Evolutionary conservation across 1,139 yeast species (phyloP).

Genomic region (Hemisphaericaspora xylofermentans): DNA sequence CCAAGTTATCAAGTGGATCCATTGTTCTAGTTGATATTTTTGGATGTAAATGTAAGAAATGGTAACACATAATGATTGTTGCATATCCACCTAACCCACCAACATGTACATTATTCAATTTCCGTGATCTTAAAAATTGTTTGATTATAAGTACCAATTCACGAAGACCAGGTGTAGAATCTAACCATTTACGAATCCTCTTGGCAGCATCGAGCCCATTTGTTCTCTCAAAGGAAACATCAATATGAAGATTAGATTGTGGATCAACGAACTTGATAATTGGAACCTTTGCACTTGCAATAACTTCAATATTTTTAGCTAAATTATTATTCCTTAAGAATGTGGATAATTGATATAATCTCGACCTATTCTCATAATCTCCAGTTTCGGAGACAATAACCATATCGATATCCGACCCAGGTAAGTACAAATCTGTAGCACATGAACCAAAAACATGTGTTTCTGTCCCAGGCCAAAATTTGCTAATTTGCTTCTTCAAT

Average conservation of each 20-base stretch:
- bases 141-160: slow-evolving; percentile 83
- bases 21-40: slow-evolving; percentile 67
- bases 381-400: slow-evolving; percentile 71
- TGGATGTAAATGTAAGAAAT: slow-evolving; percentile 82
- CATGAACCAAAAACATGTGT: slow-evolving; percentile 91
- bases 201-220: slow-evolving; percentile 88
- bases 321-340: slow-evolving; percentile 60
- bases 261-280: slow-evolving; percentile 90
- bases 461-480: slow-evolving; percentile 79
- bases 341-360: slow-evolving; percentile 74
- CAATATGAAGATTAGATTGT: slow-evolving; percentile 70
- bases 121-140: slow-evolving; percentile 79
- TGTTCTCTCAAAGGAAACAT: slow-evolving; percentile 84
- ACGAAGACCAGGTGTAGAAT: slow-evolving; percentile 73
- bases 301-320: slow-evolving; percentile 78
- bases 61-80: slow-evolving; percentile 81
- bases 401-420: slow-evolving; percentile 97
- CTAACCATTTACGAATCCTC: slow-evolving; percentile 74
- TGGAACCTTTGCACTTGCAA: slow-evolving; percentile 92
- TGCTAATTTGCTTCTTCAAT: slow-evolving; percentile 55
- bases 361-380: slow-evolving; percentile 64
- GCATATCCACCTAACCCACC: slow-evolving; percentile 98
- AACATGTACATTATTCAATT: slow-evolving; percentile 84
- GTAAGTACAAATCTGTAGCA: slow-evolving; percentile 91
- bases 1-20: slow-evolving; percentile 72